Percentiles rank a stretch among this genome's conserved stretches.
Conservation (phyloP, 139 green algal genomes). For the Chlamydomonas applanata region DNA sequence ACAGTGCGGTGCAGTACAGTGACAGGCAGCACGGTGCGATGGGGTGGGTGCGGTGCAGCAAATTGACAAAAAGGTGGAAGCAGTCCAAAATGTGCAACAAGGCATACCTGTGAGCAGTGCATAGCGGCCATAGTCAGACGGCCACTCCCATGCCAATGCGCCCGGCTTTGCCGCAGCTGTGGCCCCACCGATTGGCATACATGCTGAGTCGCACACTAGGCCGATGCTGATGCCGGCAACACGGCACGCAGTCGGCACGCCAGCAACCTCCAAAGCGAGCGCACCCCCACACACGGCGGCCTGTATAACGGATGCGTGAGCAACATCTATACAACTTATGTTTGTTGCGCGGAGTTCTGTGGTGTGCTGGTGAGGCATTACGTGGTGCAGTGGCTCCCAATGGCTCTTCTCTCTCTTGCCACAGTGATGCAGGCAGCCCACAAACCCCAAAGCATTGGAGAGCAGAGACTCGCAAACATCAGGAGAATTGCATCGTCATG, state of each 20-base stretch:
- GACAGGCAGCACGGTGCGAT: too few species aligned
- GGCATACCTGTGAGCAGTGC: slow-evolving; percentile 12
- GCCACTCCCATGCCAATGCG: not conserved
- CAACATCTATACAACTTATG: too few species aligned
- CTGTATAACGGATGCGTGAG: too few species aligned
- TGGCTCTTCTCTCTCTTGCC: too few species aligned
- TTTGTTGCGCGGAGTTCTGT: too few species aligned
- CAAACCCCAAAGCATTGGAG: too few species aligned
- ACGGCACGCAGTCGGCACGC: slow-evolving; percentile 46
- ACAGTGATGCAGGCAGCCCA: too few species aligned
- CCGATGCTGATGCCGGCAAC: slow-evolving; percentile 59
- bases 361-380: too few species aligned
- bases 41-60: not conserved
- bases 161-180: not conserved
- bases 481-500: too few species aligned
- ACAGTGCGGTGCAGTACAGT: too few species aligned
- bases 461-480: too few species aligned
- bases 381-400: too few species aligned
- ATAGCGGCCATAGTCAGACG: not conserved
- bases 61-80: not conserved
- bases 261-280: slow-evolving; percentile 57
- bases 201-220: slow-evolving; percentile 17
- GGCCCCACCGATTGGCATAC: not conserved
- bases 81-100: not conserved
- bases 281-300: slow-evolving; percentile 55